phyloP scores from a whole-genome alignment of 345 rosid species.

The Lepidium sativum region DNA sequence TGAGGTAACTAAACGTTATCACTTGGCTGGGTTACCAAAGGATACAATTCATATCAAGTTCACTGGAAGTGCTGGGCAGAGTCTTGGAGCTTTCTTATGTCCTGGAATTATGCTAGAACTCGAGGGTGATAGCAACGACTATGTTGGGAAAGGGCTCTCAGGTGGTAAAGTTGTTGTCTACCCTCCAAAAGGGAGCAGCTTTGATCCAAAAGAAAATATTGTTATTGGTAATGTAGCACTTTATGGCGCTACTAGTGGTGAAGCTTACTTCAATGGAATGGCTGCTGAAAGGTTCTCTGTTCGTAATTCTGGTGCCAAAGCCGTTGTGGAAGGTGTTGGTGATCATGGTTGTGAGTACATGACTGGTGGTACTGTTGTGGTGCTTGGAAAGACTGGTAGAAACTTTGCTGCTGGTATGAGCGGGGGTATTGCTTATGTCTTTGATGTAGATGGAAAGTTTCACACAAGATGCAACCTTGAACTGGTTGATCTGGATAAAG shows the following conservation, averaged over 20 bases:
- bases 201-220: constrained; percentile 96
- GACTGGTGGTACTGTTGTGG: constrained; percentile 97
- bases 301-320: constrained; percentile 97
- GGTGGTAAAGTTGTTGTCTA: constrained; percentile 93
- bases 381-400: constrained; percentile 96
- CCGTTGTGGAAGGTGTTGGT: constrained; percentile 99
- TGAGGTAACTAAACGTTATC: constrained; percentile 89
- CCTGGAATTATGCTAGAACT: constrained; percentile 87
- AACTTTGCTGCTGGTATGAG: constrained; percentile 99
- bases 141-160: constrained; percentile 96
- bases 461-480: constrained; percentile 76
- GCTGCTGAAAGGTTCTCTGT: constrained; percentile 99
- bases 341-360: constrained; percentile 99
- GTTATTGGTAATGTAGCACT: constrained; percentile 97
- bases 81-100: constrained; percentile 91
- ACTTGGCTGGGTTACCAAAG: constrained; percentile 71
- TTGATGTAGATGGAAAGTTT: constrained; percentile 78
- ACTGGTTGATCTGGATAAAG: constrained; percentile 90
- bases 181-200: constrained; percentile 81
- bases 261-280: constrained; percentile 97
- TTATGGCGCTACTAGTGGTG: constrained; percentile 87
- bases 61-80: constrained; percentile 97
- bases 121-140: constrained; percentile 96
- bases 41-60: constrained; percentile 87
- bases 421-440: constrained; percentile 93